Conservation (phyloP, 208 protist genomes). For the Wallacemonas sp. region DNA sequence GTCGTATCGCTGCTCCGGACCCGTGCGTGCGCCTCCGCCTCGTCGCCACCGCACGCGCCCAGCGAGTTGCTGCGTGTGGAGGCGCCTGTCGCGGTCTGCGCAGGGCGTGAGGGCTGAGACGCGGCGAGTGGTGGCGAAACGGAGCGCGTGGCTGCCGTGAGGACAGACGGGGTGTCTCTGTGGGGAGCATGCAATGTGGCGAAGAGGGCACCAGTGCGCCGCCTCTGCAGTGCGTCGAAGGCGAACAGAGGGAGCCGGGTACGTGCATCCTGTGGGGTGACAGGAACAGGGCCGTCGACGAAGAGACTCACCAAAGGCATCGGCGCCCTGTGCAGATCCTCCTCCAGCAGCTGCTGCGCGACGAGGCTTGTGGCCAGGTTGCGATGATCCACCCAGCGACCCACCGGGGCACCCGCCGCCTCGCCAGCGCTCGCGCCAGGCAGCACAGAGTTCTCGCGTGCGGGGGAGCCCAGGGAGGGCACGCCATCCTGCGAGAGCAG, state of each 20-base stretch:
- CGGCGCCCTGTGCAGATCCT: too few relatives aligned
- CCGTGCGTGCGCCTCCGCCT: background rate
- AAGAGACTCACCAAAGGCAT: background rate
- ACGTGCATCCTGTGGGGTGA: background rate
- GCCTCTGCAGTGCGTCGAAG: background rate
- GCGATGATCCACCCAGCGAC: too few relatives aligned
- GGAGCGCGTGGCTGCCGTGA: too few relatives aligned
- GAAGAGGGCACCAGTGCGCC: background rate
- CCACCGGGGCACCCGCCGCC: too few relatives aligned
- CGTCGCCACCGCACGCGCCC: background rate
- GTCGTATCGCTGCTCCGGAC: background rate
- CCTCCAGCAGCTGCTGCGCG: background rate
- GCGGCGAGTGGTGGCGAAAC: too few relatives aligned
- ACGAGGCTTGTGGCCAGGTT: too few relatives aligned
- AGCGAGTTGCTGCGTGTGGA: background rate
- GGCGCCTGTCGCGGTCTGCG: background rate
- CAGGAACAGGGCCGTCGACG: background rate
- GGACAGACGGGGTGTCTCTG: too few relatives aligned
- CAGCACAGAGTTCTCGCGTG: too few relatives aligned
- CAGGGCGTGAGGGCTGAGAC: too few relatives aligned
- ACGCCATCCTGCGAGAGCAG: too few relatives aligned
- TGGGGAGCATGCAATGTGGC: background rate
- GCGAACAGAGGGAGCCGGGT: background rate
- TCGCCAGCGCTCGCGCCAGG: too few relatives aligned
- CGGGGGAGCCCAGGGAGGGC: too few relatives aligned